Evolutionary conservation across 2,329 filamentous ascomycete species (phyloP).

Genomic region (Sclerotinia minor): DNA sequence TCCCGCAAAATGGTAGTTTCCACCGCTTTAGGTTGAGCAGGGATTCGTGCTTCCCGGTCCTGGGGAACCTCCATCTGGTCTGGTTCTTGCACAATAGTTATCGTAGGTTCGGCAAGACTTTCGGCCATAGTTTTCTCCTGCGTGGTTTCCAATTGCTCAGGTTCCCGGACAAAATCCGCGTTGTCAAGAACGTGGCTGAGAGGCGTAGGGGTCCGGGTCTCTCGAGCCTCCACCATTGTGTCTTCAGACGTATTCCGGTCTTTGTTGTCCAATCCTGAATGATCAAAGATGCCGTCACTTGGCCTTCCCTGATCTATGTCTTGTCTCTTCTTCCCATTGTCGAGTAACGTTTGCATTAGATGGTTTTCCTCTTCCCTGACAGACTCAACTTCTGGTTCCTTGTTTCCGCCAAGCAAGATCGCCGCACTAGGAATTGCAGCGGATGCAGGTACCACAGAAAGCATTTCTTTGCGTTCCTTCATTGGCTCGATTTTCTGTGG

Average conservation of each 20-base stretch:
- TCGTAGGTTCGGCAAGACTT: no score
- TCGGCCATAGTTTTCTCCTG: neutral
- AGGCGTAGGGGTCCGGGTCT: neutral
- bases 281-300: constrained; percentile 49
- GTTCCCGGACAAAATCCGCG: neutral
- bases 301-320: constrained; percentile 45
- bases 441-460: constrained; percentile 29
- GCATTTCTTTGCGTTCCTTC: constrained; percentile 35
- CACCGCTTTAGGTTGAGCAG: neutral
- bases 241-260: constrained; percentile 43
- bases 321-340: constrained; percentile 45
- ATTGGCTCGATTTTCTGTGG: constrained; percentile 23
- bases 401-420: constrained; percentile 25
- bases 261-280: constrained; percentile 48
- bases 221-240: constrained; percentile 18
- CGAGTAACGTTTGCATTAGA: constrained; percentile 42
- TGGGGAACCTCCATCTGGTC: neutral
- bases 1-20: neutral
- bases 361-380: constrained; percentile 44
- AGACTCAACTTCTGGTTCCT: constrained; percentile 19
- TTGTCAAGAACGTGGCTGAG: neutral
- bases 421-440: constrained; percentile 33
- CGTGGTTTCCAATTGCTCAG: neutral
- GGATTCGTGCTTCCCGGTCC: no score
- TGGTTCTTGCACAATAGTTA: neutral